Conservation (phyloP, 768 basidiomycete species). For the Lactarius psammicola region DNA sequence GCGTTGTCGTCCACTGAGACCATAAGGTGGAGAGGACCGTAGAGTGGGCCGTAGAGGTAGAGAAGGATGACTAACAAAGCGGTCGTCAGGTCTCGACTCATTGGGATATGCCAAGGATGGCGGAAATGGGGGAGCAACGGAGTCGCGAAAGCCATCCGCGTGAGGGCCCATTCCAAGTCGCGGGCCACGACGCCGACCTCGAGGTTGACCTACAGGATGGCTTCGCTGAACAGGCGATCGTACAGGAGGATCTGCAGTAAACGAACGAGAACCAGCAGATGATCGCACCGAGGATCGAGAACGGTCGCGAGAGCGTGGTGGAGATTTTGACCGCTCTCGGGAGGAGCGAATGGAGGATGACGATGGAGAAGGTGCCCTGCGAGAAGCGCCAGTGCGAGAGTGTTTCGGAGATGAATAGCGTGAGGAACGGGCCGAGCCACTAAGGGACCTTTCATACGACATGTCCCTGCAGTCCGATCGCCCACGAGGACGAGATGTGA, state of each 20-base stretch:
- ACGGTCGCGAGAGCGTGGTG: conserved; percentile 20
- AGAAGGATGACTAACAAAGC: conserved; percentile 17
- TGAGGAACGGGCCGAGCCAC: conserved; percentile 25
- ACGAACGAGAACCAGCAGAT: conserved; percentile 52
- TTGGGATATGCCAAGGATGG: conserved; percentile 13
- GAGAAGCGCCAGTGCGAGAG: conserved; percentile 21
- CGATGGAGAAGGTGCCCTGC: conserved; percentile 29
- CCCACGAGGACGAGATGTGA: conserved; percentile 19
- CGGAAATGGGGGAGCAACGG: neutral
- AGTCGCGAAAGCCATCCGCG: conserved; percentile 14
- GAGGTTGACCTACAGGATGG: conserved; percentile 20
- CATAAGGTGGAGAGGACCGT: conserved; percentile 13
- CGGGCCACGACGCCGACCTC: conserved; percentile 6
- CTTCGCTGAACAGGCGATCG: conserved; percentile 20
- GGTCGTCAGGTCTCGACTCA: conserved; percentile 21
- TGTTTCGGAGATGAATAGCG: conserved; percentile 29
- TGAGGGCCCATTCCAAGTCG: conserved; percentile 11
- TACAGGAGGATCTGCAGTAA: conserved; percentile 17
- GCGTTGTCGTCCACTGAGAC: conserved; percentile 10
- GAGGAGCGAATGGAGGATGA: conserved; percentile 36
- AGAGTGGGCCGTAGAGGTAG: conserved; percentile 25
- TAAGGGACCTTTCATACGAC: conserved; percentile 23
- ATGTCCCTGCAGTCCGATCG: conserved; percentile 21
- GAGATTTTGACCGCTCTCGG: conserved; percentile 39
- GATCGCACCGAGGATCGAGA: conserved; percentile 52